Evolutionary conservation across 1,139 yeast species (phyloP), one percentile per base, ranked within the genome.

Genomic region (Candida sanyaensis): DNA sequence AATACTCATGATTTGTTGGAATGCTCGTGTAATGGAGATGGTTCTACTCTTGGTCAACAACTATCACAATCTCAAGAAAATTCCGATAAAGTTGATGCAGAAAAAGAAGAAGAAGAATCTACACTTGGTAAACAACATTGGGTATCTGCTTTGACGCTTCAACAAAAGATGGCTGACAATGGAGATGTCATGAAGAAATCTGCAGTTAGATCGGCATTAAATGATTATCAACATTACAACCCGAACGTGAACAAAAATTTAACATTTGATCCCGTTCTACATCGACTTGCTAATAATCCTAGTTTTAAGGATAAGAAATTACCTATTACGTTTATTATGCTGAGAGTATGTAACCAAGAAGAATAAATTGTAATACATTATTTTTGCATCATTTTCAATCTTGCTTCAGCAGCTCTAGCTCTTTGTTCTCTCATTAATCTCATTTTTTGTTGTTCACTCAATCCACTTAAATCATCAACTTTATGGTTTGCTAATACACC

Each of bases 321-420:
- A 10, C 47, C 49, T 9, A 39, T 51, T 37, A 42, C 51, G 5
- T 51, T 50, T 36, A 45, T 51, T n/a, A 51, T 51, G 54, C 46
- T 42, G 42, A 49, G 43, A 42, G 27, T 49, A 32, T 32, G 31
- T 28, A 38, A 29, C 29, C 29, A 30, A 17, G 33, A 39, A 5
- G 21, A 39, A 28, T 13, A 9, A 34, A 24, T 30, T 17, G 30
- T 41, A 41, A 3, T 28, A 26, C 36, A 28, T 37, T 41, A 26
- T 26, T 30, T 24, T 37, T 44, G 42, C 33, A 42, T 24, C 23
- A 23, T 27, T 42, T 64, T 69, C 50, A 92, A 63, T 56, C 99
- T 77, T 0, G 95, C 97, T 63, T 93, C 98, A 0, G 97, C 97
- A 0, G 99, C 99, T 51, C 98, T 77, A 0, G 98, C 98, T 47